Evolutionary conservation across 2,329 filamentous ascomycete species (phyloP), one percentile per base, ranked within the genome.

Genomic region (Phaeosphaeria sp.): DNA sequence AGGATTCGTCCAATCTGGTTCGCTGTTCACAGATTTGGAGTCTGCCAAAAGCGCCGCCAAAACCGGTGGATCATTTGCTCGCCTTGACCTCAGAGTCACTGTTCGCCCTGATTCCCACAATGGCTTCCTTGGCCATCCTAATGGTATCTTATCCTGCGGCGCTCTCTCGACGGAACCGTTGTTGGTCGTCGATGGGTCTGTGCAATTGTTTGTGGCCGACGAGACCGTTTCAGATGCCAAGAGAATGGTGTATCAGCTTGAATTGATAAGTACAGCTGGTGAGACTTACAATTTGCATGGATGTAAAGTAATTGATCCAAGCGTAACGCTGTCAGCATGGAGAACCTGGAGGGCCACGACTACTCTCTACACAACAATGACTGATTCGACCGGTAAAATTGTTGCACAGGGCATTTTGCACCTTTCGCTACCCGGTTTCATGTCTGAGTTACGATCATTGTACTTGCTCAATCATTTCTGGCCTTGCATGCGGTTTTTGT

Each of bases 241-340:
- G 25, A 88, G 86, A 60, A 73, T 90, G 27, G 83, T 82, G 0
- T 90, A 90, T 67, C 82, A 87, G 65, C 86, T 89, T 58, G 83
- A 86, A 63, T 84, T 90, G 81, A 78, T 78, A 24, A 84, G 84
- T 5, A 78, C 82, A 3, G 77, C 85, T 57, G 84, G 84, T 15
- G 76, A 79, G 45, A 77, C 76, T 48, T 81, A 87, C 46, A 83
- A 84, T 56, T 86, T 90, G 68, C 81, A 87, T 59, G 87, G 87
- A 0, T 86, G 84, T 74, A 89, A 89, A 72, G 79, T 86, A 1
- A 81, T 89, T 43, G 84, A 89, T 71, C 83, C 87, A 3, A 83
- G 82, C 0, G 83, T 87, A 0, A 82, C 86, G 1, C 78, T 89
- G 33, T 82, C 83, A 1, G 82, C 84, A 1, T 64, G 78, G 15